Evolutionary conservation across 768 basidiomycete genomes (phyloP).

Genomic region (Gymnopilus dilepis): DNA sequence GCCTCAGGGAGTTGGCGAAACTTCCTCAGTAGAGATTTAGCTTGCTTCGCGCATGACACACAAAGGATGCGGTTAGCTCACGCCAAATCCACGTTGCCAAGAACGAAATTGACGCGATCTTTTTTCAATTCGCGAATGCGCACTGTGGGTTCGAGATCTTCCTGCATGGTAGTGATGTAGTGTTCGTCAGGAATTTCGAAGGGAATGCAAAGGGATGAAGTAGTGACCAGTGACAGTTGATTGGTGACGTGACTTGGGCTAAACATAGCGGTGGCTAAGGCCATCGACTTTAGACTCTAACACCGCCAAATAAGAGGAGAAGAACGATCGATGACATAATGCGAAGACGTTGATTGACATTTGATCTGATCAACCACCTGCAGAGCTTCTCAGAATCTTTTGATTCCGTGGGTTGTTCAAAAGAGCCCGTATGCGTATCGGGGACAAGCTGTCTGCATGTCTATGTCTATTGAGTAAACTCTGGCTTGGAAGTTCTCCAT

Average conservation of each 20-base stretch:
- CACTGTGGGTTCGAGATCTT: constrained; percentile 69
- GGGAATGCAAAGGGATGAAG: no score
- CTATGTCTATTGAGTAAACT: background rate
- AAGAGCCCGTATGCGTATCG: background rate
- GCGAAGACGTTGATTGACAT: background rate
- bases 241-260: no score
- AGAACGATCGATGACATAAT: background rate
- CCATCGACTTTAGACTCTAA: background rate
- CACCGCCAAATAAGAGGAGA: background rate
- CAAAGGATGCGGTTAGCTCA: constrained; percentile 44
- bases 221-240: no score
- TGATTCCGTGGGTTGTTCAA: background rate
- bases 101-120: constrained; percentile 88
- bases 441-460: background rate
- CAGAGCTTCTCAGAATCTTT: background rate
- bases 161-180: constrained; percentile 37
- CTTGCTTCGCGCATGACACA: constrained; percentile 1
- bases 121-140: constrained; percentile 85
- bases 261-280: background rate
- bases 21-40: constrained; percentile 43
- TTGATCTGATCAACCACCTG: background rate
- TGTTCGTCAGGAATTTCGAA: no score
- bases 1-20: constrained; percentile 92
- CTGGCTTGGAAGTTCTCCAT: background rate
- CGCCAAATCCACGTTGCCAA: constrained; percentile 97